phyloP scores from a whole-genome alignment of 2,329 filamentous ascomycete genomes.

The Colletotrichum tropicicola region DNA sequence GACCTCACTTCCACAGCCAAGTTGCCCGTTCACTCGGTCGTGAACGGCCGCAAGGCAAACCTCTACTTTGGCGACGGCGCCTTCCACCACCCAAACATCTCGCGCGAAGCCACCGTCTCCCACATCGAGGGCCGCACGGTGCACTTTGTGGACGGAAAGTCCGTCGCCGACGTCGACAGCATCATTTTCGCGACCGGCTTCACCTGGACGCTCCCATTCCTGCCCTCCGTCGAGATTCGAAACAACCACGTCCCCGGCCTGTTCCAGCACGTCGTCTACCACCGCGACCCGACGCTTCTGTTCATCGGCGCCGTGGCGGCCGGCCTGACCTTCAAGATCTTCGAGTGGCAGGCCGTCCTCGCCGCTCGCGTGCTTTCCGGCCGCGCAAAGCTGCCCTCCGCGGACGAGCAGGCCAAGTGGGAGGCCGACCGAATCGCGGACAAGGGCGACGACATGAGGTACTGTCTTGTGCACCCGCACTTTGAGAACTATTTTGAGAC shows the following conservation, averaged over 20 bases:
- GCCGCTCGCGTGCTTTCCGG: slow-evolving; percentile 67
- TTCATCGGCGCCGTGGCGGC: slow-evolving; percentile 67
- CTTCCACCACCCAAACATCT: slow-evolving; percentile 66
- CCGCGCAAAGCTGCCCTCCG: slow-evolving; percentile 57
- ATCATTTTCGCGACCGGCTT: slow-evolving; percentile 76
- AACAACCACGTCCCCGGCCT: slow-evolving; percentile 65
- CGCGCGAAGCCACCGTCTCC: slow-evolving; percentile 56
- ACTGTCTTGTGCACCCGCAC: slow-evolving; percentile 66
- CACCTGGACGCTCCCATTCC: slow-evolving; percentile 69
- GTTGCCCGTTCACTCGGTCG: slow-evolving; percentile 60
- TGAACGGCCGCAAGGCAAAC: slow-evolving; percentile 56
- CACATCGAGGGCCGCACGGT: slow-evolving; percentile 57
- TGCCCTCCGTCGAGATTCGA: slow-evolving; percentile 58
- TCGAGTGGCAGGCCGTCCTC: slow-evolving; percentile 74
- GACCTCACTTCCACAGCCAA: slow-evolving; percentile 57
- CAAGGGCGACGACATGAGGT: slow-evolving; percentile 65
- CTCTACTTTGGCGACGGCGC: slow-evolving; percentile 67
- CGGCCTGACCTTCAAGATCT: slow-evolving; percentile 73
- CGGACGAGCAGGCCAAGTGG: slow-evolving; percentile 62
- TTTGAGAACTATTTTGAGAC: slow-evolving; percentile 73
- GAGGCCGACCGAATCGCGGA: slow-evolving; percentile 61
- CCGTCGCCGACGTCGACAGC: slow-evolving; percentile 63
- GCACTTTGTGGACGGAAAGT: slow-evolving; percentile 64
- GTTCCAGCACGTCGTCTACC: slow-evolving; percentile 67
- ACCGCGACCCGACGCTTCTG: slow-evolving; percentile 60